A percentile compares a stretch with the other conserved stretches of the same genome.
Evolutionary conservation across 1,284 basidiomycete genomes (phyloP).

Genomic region (Coniophora puteana): DNA sequence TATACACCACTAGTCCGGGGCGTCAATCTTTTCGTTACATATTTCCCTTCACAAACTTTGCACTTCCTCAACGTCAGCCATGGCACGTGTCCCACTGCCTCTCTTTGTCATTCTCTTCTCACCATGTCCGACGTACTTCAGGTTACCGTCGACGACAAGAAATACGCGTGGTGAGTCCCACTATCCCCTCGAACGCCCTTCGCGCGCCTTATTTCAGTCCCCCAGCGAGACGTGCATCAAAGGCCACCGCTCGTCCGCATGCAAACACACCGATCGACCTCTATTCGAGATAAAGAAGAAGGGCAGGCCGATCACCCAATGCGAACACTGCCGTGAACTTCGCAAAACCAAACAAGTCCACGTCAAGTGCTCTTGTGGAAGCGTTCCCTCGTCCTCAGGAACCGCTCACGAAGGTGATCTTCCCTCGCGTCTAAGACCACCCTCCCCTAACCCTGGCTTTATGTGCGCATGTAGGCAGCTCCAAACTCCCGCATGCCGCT

Average conservation of each 20-base stretch:
- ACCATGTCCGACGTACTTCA: slow-evolving; percentile 25
- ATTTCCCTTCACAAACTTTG: slow-evolving; percentile 17
- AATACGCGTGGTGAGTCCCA: slow-evolving; percentile 68
- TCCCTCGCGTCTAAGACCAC: slow-evolving; percentile 8
- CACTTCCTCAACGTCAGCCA: slow-evolving; percentile 30
- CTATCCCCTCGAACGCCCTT: neutral
- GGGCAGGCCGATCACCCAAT: slow-evolving; percentile 78
- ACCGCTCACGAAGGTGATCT: slow-evolving; percentile 50
- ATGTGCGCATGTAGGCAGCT: slow-evolving; percentile 45
- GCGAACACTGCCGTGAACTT: slow-evolving; percentile 71
- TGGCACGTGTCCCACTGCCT: slow-evolving; percentile 4
- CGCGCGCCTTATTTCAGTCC: slow-evolving; percentile 9
- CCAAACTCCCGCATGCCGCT: slow-evolving; percentile 60
- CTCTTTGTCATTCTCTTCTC: slow-evolving; percentile 9
- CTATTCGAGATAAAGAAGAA: slow-evolving; percentile 83
- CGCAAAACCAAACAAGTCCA: slow-evolving; percentile 74
- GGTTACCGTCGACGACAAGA: slow-evolving; percentile 78
- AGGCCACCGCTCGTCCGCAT: slow-evolving; percentile 76
- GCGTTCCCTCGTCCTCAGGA: slow-evolving; percentile 26
- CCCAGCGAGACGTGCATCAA: slow-evolving; percentile 78
- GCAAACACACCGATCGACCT: slow-evolving; percentile 73
- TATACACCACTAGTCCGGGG: slow-evolving; percentile 35
- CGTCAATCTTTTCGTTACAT: slow-evolving; percentile 19
- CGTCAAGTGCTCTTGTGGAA: slow-evolving; percentile 60
- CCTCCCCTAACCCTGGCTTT: slow-evolving; percentile 37